Base-by-base conservation (phyloP, 768 basidiomycete species). In the Glaciozyma martinii region DNA sequence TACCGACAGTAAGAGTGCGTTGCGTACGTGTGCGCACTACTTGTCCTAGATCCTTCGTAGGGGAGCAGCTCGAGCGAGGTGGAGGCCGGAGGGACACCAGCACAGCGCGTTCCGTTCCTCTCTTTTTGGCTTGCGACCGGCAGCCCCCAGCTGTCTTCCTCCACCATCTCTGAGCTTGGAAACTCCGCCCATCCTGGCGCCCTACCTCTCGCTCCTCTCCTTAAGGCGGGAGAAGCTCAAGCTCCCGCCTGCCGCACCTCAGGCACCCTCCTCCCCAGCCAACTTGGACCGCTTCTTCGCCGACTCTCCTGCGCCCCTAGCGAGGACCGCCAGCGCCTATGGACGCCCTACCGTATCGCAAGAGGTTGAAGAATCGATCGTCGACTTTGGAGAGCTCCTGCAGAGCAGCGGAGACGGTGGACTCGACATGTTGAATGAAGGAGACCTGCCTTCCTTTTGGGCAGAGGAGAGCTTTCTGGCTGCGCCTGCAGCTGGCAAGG, bases 211-310 rank as follows among this genome's bases (percentile, higher is more conserved):
- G 3, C 50, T 52, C 18, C 50, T 52, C 13, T 25, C 50, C 4
- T 15, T 52, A 25, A 25, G 50, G 50, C 25, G 30, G 50, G 50
- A 52, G 27, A 52, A 52, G 30, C 50, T 29, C 12, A 25, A 52
- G 30, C 27, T 30, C 25, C 50, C 50, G 50, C 50, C 27, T 13
- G 27, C 50, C 13, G 50, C 50, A 3, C 30, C 50, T 30, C 50
- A n/a, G n/a, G n/a, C n/a, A n/a, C n/a, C n/a, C n/a, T n/a, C 50
- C 18, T 30, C 50, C 12, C 50, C 50, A 25, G 30, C 30, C 50
- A 30, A 52, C 27, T 52, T 52, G 15, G 50, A 52, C n/a, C 50
- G 50, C 50, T 52, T 52, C 50, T 52, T 52, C 50, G 27, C 50
- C 12, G 27, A 25, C 10, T 52, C 50, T 1, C 50, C 50, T 40